Evolutionary conservation across 495 filamentous ascomycete genomes (phyloP).

Genomic region (Schizothecium vesticola): DNA sequence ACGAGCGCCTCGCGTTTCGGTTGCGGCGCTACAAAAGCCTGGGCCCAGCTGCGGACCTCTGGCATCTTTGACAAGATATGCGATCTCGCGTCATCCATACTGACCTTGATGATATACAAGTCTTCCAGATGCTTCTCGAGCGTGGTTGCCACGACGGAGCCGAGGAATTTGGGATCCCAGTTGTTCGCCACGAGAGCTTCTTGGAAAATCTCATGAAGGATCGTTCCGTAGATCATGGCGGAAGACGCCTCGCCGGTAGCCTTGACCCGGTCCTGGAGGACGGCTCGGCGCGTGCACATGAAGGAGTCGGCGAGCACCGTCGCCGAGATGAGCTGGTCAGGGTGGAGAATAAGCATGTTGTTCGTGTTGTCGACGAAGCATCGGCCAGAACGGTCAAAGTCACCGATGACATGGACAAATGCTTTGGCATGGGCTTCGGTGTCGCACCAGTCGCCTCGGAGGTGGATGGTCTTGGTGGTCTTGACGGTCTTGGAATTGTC

Average conservation of each 20-base stretch:
- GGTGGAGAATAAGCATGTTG: slow-evolving; percentile 88
- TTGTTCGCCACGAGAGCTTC: slow-evolving; percentile 76
- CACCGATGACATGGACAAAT: slow-evolving; percentile 80
- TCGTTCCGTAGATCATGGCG: slow-evolving; percentile 79
- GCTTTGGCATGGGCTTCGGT: slow-evolving; percentile 67
- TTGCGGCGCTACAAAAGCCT: slow-evolving; percentile 63
- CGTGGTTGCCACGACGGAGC: slow-evolving; percentile 56
- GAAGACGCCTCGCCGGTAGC: slow-evolving; percentile 70
- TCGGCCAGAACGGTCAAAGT: slow-evolving; percentile 61
- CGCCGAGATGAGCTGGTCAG: slow-evolving; percentile 90
- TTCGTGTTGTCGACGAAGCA: slow-evolving; percentile 68
- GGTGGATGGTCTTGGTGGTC: slow-evolving; percentile 61
- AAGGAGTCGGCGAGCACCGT: slow-evolving; percentile 93
- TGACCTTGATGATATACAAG: slow-evolving; percentile 76
- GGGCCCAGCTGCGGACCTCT: slow-evolving; percentile 76
- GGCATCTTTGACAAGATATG: slow-evolving; percentile 74
- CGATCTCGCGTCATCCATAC: slow-evolving; percentile 61
- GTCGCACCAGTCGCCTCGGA: slow-evolving; percentile 80
- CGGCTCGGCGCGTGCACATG: slow-evolving; percentile 78
- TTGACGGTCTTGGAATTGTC: slow-evolving; percentile 61
- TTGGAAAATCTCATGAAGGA: slow-evolving; percentile 93
- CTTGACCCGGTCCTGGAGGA: slow-evolving; percentile 90
- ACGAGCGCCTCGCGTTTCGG: slow-evolving; percentile 72
- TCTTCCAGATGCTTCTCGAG: slow-evolving; percentile 72
- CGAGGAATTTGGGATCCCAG: slow-evolving; percentile 68